Base-by-base conservation (phyloP, 1,284 basidiomycete species). In the Leucoagaricus sp. region DNA sequence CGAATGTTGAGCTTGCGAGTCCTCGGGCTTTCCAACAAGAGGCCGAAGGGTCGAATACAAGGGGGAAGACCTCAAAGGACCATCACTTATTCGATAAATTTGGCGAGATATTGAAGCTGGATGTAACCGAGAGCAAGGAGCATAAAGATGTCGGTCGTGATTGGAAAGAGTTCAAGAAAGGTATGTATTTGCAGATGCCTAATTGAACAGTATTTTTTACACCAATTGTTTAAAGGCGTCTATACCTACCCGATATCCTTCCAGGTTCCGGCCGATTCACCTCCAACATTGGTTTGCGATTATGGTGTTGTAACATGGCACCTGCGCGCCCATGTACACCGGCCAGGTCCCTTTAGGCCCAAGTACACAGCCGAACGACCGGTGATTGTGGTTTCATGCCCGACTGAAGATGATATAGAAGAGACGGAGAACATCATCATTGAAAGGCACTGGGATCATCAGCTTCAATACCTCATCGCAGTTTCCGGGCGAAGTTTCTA, bases 231-330 rank as follows among this genome's bases (percentile, higher is more conserved):
- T 55, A 19, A 64, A 91, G 93, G 94, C n/a, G 89, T 86, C 4
- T 98, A 98, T 71, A 94, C 90, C 41, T 99, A 95, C 70, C 95
- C 96, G 1, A 92, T 99, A 65, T 92, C 91, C 17, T 93, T 98
- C 70, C 80, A 87, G 3, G 86, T 99, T 48, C 94, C 96, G 0
- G 79, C 85, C 3, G 83, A 85, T 58, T 81, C 91, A 3, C 94
- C 95, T 3, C 93, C 96, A 0, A 88, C 87, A 0, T 77, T 97
- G 57, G 80, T 83, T 51, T 89, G 88, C 61, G 85, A 91, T 55
- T 92, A 87, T 67, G 96, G 95, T 13, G 83, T 84, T 8, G 87
- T 97, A 21, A 70, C 72, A 1, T 98, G 97, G 86, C 78, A 79
- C 47, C 80, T 98, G 15, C 91, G 88, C 65, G 95, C 94, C 6